Evolutionary conservation across 2,329 filamentous ascomycete genomes (phyloP).

Genomic region (Plectosphaerella plurivora): DNA sequence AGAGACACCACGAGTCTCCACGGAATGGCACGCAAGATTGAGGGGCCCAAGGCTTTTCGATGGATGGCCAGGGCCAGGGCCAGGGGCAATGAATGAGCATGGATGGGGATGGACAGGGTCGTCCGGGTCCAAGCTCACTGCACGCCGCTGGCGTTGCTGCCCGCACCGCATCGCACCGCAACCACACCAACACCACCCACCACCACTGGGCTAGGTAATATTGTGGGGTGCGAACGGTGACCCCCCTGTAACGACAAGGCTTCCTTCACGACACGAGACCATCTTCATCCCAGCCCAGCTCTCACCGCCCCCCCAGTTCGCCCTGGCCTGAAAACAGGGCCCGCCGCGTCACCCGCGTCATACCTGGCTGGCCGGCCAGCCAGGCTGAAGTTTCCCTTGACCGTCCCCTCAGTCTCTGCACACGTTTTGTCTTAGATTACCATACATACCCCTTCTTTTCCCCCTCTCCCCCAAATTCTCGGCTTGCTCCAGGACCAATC

Average conservation of each 20-base stretch:
- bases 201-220: not conserved
- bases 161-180: too few relatives aligned
- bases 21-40: not conserved
- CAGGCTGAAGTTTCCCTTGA: not conserved
- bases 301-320: not conserved
- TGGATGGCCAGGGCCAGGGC: too few relatives aligned
- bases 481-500: not conserved
- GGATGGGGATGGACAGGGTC: too few relatives aligned
- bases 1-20: not conserved
- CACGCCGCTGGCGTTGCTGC: too few relatives aligned
- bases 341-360: slow-evolving; percentile 3
- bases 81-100: too few relatives aligned
- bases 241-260: not conserved
- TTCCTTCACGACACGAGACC: not conserved
- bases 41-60: not conserved
- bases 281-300: not conserved
- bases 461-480: slow-evolving; percentile 4
- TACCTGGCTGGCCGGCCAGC: slow-evolving; percentile 4
- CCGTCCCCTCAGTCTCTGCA: slow-evolving; percentile 10
- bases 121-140: too few relatives aligned
- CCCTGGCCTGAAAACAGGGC: not conserved
- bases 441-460: not conserved
- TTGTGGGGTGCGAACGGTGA: not conserved
- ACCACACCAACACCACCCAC: too few relatives aligned
- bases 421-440: slow-evolving; percentile 1